Conservation (phyloP, 2,329 filamentous ascomycete species). For the Ophiostoma ulmi region DNA sequence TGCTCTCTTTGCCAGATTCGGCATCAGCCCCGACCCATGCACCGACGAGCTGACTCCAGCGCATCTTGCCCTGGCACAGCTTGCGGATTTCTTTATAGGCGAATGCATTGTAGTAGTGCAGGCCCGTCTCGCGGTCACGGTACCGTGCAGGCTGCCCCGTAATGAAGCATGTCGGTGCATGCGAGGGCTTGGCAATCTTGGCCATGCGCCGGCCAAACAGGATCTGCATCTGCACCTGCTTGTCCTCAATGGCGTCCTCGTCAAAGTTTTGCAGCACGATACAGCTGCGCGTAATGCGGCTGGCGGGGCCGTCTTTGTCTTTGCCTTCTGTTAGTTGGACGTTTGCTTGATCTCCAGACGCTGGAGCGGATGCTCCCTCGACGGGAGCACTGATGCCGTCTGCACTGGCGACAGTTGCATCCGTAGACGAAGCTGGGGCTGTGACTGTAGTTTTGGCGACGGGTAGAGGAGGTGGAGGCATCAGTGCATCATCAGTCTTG, state of each 20-base stretch:
- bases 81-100: slow-evolving; percentile 80
- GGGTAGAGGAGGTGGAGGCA: neutral
- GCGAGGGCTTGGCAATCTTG: slow-evolving; percentile 50
- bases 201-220: slow-evolving; percentile 56
- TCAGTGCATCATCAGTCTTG: neutral
- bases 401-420: neutral
- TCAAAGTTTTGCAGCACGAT: slow-evolving; percentile 59
- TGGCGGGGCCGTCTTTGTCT: slow-evolving; percentile 36
- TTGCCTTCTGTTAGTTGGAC: slow-evolving; percentile 24
- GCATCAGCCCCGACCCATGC: slow-evolving; percentile 67
- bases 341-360: neutral
- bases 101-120: slow-evolving; percentile 72
- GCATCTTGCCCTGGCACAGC: slow-evolving; percentile 66
- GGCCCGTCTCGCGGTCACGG: slow-evolving; percentile 74
- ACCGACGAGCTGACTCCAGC: slow-evolving; percentile 75
- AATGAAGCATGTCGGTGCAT: slow-evolving; percentile 65
- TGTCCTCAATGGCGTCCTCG: slow-evolving; percentile 51
- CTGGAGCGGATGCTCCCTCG: neutral
- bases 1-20: neutral
- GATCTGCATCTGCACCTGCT: slow-evolving; percentile 53
- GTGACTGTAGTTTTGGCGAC: neutral
- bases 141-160: slow-evolving; percentile 78
- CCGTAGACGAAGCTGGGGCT: neutral
- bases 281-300: slow-evolving; percentile 53
- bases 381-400: neutral